Evolutionary conservation across 345 rosid genomes (phyloP).

Genomic region (Populus davidiana): DNA sequence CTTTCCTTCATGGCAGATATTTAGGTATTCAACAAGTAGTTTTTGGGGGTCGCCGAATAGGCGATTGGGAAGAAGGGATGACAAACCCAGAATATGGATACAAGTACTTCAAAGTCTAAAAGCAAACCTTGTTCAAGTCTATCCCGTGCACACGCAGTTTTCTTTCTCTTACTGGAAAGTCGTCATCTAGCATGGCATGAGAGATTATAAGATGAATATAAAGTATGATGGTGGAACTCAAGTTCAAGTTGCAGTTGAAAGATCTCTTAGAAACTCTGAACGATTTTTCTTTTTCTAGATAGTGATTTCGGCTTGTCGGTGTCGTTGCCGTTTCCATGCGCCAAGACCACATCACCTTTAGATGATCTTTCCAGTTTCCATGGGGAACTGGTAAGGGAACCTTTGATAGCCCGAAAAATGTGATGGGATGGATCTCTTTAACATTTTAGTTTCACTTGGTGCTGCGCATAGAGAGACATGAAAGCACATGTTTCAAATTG

Average conservation of each 20-base stretch:
- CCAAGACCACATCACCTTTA: neutral
- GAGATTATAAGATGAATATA: neutral
- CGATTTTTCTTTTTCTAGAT: neutral
- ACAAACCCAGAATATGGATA: slow-evolving; percentile 68
- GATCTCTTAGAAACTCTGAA: neutral
- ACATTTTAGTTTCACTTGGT: neutral
- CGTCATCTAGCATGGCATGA: neutral
- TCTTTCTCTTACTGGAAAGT: neutral
- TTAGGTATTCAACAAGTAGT: slow-evolving; percentile 80
- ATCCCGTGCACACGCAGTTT: neutral
- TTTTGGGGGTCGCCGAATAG: slow-evolving; percentile 74
- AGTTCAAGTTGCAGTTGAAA: neutral
- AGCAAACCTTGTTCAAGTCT: neutral
- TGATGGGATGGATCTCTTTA: neutral
- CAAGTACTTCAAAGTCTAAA: slow-evolving; percentile 72
- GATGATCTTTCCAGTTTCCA: neutral
- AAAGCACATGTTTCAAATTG: no score
- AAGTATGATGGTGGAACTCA: neutral
- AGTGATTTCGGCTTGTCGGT: neutral
- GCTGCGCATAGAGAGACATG: no score
- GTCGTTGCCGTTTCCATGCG: neutral
- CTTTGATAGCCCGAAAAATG: no score
- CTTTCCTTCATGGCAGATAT: slow-evolving; percentile 42
- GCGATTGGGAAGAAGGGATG: slow-evolving; percentile 98
- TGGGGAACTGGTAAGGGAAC: neutral